Base-by-base conservation (phyloP, 768 basidiomycete genomes). In the Gyrodon lividus region DNA sequence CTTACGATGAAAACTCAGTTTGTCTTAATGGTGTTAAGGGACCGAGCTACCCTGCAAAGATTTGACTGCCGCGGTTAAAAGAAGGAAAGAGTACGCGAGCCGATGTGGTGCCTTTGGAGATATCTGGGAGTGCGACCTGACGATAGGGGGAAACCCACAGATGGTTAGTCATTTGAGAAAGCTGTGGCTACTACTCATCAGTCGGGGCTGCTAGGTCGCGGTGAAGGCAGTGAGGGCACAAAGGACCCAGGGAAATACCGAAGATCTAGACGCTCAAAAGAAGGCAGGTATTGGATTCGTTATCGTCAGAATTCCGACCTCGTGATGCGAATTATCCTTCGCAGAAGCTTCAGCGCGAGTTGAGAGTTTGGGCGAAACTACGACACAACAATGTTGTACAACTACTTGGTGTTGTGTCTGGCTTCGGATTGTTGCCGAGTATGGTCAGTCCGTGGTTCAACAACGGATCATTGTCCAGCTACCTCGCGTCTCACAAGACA, bases 401-500 rank as follows among this genome's bases (percentile, higher is more conserved):
- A 5, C 46, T 73, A 1, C 60, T 61, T 17, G 71, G 71, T 5
- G 55, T 60, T 3, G 57, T 65, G 16, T 52, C 49, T n/a, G 61
- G 50, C 20, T 73, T 69, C 30, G 70, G 72, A 26, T 62, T 57
- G 5, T 54, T 58, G 30, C 50, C 54, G 13, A 67, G 70, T 35
- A 62, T 67, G 59, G 64, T 72, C 37, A 71, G 62, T 50, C 70
- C 71, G 5, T 71, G 71, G 70, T 51, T 58, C 26, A 16, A 20
- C 23, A 61, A 67, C 17, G 69, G 67, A 16, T 62, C 61, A 17
- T 43, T 71, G 14, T 46, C 50, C 6, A 12, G 12, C 19, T 69
- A 70, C 39, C 43, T 71, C n/a, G 22, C 24, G 13, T 24, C 7
- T 10, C 23, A 30, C n/a, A 30, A 13, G 12, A 23, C 3, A 2